Conservation (phyloP, 2,329 filamentous ascomycete species). For the Chrysosphaeria jannelii region DNA sequence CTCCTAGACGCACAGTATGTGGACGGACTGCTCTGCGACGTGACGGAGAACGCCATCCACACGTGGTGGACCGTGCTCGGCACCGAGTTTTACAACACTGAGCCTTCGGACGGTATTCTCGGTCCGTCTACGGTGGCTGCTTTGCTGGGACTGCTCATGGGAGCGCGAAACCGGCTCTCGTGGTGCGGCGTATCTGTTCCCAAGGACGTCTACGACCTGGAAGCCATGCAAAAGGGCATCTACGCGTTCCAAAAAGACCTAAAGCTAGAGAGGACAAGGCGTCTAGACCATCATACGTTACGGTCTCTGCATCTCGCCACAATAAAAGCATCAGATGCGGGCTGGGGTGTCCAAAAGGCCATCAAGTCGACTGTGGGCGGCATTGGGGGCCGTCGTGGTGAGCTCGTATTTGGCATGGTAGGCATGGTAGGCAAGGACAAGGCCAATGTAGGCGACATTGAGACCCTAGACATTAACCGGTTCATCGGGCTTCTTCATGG, state of each 20-base stretch:
- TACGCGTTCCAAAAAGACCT: slow-evolving; percentile 71
- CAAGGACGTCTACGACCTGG: slow-evolving; percentile 78
- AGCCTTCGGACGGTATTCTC: slow-evolving; percentile 74
- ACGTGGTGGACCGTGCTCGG: slow-evolving; percentile 96
- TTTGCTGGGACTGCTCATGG: slow-evolving; percentile 63
- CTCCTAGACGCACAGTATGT: slow-evolving; percentile 69
- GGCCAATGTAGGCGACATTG: slow-evolving; percentile 68
- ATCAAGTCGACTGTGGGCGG: slow-evolving; percentile 90
- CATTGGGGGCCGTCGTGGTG: slow-evolving; percentile 74
- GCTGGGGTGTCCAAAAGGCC: slow-evolving; percentile 74
- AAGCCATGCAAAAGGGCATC: slow-evolving; percentile 56
- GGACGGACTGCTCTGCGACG: slow-evolving; percentile 74
- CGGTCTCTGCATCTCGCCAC: slow-evolving; percentile 57
- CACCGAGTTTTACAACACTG: slow-evolving; percentile 68
- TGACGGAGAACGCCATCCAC: slow-evolving; percentile 65
- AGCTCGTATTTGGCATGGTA: slow-evolving; percentile 89
- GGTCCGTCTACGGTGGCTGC: slow-evolving; percentile 79
- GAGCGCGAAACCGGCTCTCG: slow-evolving; percentile 65
- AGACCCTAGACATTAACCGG: slow-evolving; percentile 66
- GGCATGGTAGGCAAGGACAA: slow-evolving; percentile 63
- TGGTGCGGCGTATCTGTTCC: slow-evolving; percentile 49
- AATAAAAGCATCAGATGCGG: slow-evolving; percentile 68
- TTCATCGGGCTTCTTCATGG: slow-evolving; percentile 56
- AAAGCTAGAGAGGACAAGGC: slow-evolving; percentile 46
- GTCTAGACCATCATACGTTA: slow-evolving; percentile 59